Percentiles rank a stretch among this genome's conserved stretches.
Evolutionary conservation across 306 rosid species (phyloP).

Genomic region (Cicer bijugum): DNA sequence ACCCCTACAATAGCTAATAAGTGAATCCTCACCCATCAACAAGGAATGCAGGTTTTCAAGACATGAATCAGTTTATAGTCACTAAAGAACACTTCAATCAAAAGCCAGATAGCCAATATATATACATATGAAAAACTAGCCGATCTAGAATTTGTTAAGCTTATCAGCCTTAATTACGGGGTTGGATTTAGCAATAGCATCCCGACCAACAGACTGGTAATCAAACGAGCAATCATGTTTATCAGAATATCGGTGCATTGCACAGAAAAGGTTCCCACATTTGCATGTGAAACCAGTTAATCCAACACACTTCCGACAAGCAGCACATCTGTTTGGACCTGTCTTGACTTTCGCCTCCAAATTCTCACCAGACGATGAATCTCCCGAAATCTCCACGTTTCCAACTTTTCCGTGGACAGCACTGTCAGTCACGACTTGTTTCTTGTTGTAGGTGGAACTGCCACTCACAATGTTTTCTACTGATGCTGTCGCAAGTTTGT

Average conservation of each 20-base stretch:
- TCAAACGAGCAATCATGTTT: constrained; percentile 68
- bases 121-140: too few species aligned
- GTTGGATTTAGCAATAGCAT: constrained; percentile 75
- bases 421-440: constrained; percentile 39
- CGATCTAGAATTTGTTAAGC: constrained; percentile 66
- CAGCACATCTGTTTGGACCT: constrained; percentile 60
- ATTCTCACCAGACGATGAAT: constrained; percentile 49
- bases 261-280: constrained; percentile 65
- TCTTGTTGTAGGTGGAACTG: constrained; percentile 41
- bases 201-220: constrained; percentile 58
- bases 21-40: constrained; percentile 51
- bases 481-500: constrained; percentile 59
- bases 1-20: constrained; percentile 55
- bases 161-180: constrained; percentile 72
- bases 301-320: constrained; percentile 70
- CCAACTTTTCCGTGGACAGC: constrained; percentile 44
- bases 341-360: constrained; percentile 50
- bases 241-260: constrained; percentile 67
- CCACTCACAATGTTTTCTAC: constrained; percentile 65
- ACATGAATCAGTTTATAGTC: constrained; percentile 30
- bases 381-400: constrained; percentile 45
- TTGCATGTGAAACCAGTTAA: constrained; percentile 76
- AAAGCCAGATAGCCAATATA: too few species aligned
- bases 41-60: constrained; percentile 53
- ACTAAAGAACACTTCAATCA: too few species aligned